Base-by-base conservation (phyloP, 2,329 filamentous ascomycete species). In the Fusarium euwallaceae region DNA sequence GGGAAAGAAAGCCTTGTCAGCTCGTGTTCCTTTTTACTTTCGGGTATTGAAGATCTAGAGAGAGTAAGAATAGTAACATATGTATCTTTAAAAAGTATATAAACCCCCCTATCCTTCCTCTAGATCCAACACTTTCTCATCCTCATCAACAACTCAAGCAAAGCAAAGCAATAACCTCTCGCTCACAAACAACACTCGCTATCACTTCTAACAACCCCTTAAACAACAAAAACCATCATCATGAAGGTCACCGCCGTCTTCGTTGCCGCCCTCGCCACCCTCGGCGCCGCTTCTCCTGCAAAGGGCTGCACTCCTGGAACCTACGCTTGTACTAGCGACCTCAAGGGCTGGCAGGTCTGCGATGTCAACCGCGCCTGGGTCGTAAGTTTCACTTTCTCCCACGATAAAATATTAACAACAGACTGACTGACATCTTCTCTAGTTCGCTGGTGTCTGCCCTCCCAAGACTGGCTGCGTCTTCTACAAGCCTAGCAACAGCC, bases 381-480 rank as follows among this genome's bases (percentile, higher is more conserved):
- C 55, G 83, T 84, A 78, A 81, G 82, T 81, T 81, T 9, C 14
- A 20, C n/a, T 29, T 29, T 14, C n/a, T 22, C 41, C 41, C 1
- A 43, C 32, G 11, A 34, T 34, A 5, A 11, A 34, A 34, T 34
- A 12, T 34, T 34, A 34, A 12, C 32, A 34, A 11, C 11, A 12
- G 5, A 12, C 11, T 34, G 11, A 34, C n/a, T 24, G 20, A 24
- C 20, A 5, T 24, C 2, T 7, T 11, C 27, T 24, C 11, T 41
- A 84, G 83, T 78, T 69, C 61, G 80, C 76, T 24, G 83, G 83
- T 12, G 64, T 68, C 63, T 84, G 83, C 70, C 82, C 82, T 14
- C 82, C 81, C 69, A 73, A 82, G 61, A 83, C 82, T 17, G 41
- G 73, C 41, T 84, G 83, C 78, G 79, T 80, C 78, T 84, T 84